Conservation (phyloP, 1,139 yeast species). For the Blastobotrys arbuscula region DNA sequence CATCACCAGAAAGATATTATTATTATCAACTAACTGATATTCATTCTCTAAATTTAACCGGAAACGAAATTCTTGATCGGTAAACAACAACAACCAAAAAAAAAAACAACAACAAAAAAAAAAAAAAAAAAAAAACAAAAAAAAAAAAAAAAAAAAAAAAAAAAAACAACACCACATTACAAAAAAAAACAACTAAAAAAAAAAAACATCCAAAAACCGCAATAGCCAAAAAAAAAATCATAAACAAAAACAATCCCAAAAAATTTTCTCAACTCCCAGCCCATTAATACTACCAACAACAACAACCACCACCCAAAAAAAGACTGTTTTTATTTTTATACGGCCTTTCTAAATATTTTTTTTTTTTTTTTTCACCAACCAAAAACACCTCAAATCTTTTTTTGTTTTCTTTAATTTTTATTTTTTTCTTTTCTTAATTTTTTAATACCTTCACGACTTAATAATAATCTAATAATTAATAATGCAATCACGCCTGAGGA, state of each 20-base stretch:
- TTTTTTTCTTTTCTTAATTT: not conserved
- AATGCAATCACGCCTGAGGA: conserved; percentile 4
- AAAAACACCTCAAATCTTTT: not conserved
- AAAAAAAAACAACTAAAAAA: not conserved
- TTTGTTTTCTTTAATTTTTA: not conserved
- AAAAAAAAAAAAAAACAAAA: too few species aligned
- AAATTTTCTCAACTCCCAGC: not conserved
- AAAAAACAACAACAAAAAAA: not conserved
- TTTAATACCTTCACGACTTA: not conserved
- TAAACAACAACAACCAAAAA: not conserved
- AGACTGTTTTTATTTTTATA: not conserved
- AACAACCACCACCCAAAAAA: not conserved
- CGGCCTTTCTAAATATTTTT: not conserved
- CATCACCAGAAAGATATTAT: not conserved
- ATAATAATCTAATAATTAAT: not conserved
- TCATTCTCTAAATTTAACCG: not conserved
- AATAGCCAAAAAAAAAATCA: not conserved
- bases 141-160: not conserved
- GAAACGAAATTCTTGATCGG: not conserved
- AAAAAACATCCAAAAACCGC: not conserved
- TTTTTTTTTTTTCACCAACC: not conserved
- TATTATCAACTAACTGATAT: not conserved
- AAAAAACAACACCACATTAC: not conserved
- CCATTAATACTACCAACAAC: not conserved
- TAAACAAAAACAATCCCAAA: not conserved